A percentile compares a stretch with the other conserved stretches of the same genome.
Evolutionary conservation across 345 rosid species (phyloP).

Genomic region (Nasturtium officinale): DNA sequence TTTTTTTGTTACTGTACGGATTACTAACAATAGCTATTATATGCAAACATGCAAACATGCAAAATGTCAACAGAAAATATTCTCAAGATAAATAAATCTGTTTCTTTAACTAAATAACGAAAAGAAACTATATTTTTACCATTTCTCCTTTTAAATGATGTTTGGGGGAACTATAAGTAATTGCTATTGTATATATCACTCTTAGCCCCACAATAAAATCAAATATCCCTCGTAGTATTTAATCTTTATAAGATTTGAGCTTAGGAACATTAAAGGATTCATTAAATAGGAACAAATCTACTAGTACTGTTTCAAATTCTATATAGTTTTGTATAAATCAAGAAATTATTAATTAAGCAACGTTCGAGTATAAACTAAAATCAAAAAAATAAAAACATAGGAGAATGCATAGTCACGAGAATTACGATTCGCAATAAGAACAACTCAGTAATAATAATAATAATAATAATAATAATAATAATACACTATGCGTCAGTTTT

Average conservation of each 20-base stretch:
- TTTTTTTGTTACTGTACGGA: not conserved
- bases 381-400: not conserved
- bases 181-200: not conserved
- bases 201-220: not conserved
- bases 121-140: not conserved
- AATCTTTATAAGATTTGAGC: not conserved
- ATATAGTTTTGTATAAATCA: not conserved
- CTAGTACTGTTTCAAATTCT: not conserved
- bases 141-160: not conserved
- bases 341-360: not conserved
- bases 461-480: too few relatives aligned
- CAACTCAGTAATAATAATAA: too few relatives aligned
- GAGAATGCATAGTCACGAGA: not conserved
- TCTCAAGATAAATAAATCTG: not conserved
- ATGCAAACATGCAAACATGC: too few relatives aligned
- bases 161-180: not conserved
- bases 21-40: not conserved
- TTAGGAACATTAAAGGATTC: constrained; percentile 2
- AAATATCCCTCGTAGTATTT: not conserved
- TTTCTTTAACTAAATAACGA: not conserved
- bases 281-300: not conserved
- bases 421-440: not conserved
- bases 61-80: not conserved
- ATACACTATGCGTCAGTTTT: too few relatives aligned
- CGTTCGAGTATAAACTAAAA: too few relatives aligned